Conservation (phyloP, 768 basidiomycete genomes). For the Termitomyces sp. region DNA sequence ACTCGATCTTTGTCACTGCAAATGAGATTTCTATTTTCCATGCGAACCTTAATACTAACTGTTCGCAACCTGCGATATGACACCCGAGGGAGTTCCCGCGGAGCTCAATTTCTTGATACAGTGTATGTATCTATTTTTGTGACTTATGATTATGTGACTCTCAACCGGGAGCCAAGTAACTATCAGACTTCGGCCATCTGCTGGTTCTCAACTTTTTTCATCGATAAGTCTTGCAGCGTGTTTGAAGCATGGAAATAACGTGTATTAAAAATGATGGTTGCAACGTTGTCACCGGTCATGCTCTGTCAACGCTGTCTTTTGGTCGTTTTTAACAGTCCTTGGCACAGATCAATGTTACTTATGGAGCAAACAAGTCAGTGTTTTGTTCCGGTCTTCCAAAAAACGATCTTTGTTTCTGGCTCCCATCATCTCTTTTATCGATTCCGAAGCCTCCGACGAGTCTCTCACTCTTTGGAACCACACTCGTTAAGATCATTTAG, state of each 20-base stretch:
- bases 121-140: background rate
- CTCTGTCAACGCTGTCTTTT: background rate
- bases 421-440: slow-evolving; percentile 2
- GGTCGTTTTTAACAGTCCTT: background rate
- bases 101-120: background rate
- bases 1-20: background rate
- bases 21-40: background rate
- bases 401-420: background rate
- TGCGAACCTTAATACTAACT: too few species aligned
- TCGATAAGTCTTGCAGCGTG: background rate
- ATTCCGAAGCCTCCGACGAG: background rate
- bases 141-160: background rate
- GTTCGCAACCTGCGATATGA: background rate
- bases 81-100: background rate
- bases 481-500: slow-evolving; percentile 10
- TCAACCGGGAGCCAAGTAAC: background rate
- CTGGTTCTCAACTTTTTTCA: background rate
- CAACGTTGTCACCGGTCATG: background rate
- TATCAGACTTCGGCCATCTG: background rate
- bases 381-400: background rate
- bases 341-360: background rate
- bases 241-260: background rate
- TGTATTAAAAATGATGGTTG: background rate
- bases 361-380: slow-evolving; percentile 4
- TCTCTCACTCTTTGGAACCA: slow-evolving; percentile 11